Base-by-base conservation (phyloP, 768 basidiomycete species). In the Polyporus arcularius region DNA sequence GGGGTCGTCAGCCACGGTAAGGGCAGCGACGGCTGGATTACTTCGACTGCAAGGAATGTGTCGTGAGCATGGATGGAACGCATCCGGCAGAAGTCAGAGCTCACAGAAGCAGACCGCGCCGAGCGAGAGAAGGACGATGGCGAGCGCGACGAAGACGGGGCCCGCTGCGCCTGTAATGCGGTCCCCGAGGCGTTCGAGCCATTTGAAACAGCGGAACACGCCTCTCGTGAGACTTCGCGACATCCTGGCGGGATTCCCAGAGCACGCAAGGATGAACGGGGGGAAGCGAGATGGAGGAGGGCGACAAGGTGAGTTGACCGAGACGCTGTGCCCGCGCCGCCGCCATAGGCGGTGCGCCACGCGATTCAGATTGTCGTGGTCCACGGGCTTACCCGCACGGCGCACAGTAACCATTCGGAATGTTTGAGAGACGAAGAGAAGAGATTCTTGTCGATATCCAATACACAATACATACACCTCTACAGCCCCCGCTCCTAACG, bases 141-240 rank as follows among this genome's bases (percentile, higher is more conserved):
- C 96, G n/a, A 96, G 77, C 1, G 76, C 82, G 41, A 98, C 85
- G 71, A 98, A 98, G 68, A 89, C 85, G 0, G 95, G 96, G 0
- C 96, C 96, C 32, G 92, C 95, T 54, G 91, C 89, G 55, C 95
- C 94, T 0, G 94, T 97, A 41, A 96, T 67, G 65, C 82, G 78
- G 72, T 97, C 93, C 5, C 84, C 96, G 51, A 78, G 73, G 55
- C 85, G 76, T 76, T 98, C 95, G 12, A 96, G 71, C 14, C 72
- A 73, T 70, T 78, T 85, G 76, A 86, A 88, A 69, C 87, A 88
- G 32, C 78, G 75, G 65, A 87, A 88, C 61, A 83, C 81, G 6
- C 62, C 61, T 50, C 64, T 46, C 2, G 71, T 68, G 60, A 66
- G 71, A 43, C 68, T 62, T 63, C 46, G 57, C 32, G 62, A 50